Conservation (phyloP, 2,329 filamentous ascomycete genomes). For the Berkeleyomyces rouxiae region DNA sequence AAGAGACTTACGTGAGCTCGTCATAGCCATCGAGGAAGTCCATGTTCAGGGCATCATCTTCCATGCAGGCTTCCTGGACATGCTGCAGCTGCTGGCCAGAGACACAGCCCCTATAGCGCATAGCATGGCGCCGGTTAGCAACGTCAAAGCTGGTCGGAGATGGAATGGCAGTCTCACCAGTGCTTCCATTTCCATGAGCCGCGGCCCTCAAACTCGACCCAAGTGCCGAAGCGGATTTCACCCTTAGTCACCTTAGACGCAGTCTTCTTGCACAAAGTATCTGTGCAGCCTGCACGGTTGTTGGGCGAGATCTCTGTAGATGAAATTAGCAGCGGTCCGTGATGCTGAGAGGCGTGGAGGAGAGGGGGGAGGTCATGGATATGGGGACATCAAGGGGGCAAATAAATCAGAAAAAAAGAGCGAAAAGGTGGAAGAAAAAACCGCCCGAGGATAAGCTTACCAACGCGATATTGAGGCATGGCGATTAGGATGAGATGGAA, state of each 20-base stretch:
- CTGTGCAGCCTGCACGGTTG: conserved; percentile 58
- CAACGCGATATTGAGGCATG: conserved; percentile 32
- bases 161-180: conserved; percentile 42
- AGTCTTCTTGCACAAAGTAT: conserved; percentile 53
- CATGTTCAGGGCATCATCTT: conserved; percentile 36
- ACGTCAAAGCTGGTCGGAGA: neutral
- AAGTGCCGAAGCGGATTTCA: conserved; percentile 59
- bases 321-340: neutral
- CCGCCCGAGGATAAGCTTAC: conserved; percentile 18
- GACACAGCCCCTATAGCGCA: conserved; percentile 58
- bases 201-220: conserved; percentile 45
- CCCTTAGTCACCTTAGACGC: conserved; percentile 61
- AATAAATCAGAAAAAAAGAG: neutral
- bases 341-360: neutral
- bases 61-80: conserved; percentile 39
- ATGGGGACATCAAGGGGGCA: no score
- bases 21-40: conserved; percentile 67
- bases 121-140: neutral
- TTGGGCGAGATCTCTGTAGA: conserved; percentile 49
- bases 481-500: neutral
- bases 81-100: conserved; percentile 58
- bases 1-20: conserved; percentile 40
- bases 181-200: conserved; percentile 66
- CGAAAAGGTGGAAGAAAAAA: neutral
- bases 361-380: neutral